These are phyloP conservation scores for Ustilago crameri DNA, from an alignment of 1,284 basidiomycete genomes.

Conservation along the genomic window DNA sequence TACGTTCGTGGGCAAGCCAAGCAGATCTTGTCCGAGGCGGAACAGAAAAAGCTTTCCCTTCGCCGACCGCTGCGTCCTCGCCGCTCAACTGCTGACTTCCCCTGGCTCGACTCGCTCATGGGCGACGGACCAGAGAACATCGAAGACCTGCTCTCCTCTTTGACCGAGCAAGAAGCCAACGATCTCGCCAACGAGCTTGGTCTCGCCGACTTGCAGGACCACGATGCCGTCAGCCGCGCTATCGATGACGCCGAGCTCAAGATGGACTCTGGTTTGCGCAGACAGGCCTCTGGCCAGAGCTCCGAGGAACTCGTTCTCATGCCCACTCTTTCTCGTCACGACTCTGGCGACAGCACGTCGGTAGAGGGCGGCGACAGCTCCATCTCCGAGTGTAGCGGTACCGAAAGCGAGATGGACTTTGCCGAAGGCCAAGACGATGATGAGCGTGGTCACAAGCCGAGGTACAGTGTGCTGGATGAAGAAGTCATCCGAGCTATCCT, in stretches of 20 bases:
- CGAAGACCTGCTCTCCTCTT: slow-evolving; percentile 30
- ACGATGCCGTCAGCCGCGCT: slow-evolving; percentile 25
- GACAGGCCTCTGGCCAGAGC: slow-evolving; percentile 18
- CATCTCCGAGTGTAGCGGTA: slow-evolving; percentile 33
- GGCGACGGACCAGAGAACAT: slow-evolving; percentile 32
- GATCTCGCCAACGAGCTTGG: slow-evolving; percentile 51
- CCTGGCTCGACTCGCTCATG: slow-evolving; percentile 27
- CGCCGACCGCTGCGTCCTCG: slow-evolving; percentile 34
- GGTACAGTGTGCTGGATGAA: slow-evolving; percentile 43
- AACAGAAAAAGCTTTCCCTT: slow-evolving; percentile 43
- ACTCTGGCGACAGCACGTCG: slow-evolving; percentile 11
- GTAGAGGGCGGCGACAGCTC: slow-evolving; percentile 40
- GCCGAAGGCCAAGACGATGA: slow-evolving; percentile 17
- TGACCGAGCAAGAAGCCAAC: slow-evolving; percentile 45
- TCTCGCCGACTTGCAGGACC: slow-evolving; percentile 33
- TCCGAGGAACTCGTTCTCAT: slow-evolving; percentile 20
- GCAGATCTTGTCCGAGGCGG: slow-evolving; percentile 43
- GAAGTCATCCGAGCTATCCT: slow-evolving; percentile 39
- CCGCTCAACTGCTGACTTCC: slow-evolving; percentile 42
- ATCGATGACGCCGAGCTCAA: slow-evolving; percentile 4
- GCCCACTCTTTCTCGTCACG: slow-evolving; percentile 25
- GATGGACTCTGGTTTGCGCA: background rate
- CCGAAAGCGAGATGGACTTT: slow-evolving; percentile 34
- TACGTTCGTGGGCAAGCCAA: slow-evolving; percentile 52
- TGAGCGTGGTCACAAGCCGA: slow-evolving; percentile 14